phyloP scores from a whole-genome alignment of 176 grass and related monocot species.

The Aegilops umbellulata region DNA sequence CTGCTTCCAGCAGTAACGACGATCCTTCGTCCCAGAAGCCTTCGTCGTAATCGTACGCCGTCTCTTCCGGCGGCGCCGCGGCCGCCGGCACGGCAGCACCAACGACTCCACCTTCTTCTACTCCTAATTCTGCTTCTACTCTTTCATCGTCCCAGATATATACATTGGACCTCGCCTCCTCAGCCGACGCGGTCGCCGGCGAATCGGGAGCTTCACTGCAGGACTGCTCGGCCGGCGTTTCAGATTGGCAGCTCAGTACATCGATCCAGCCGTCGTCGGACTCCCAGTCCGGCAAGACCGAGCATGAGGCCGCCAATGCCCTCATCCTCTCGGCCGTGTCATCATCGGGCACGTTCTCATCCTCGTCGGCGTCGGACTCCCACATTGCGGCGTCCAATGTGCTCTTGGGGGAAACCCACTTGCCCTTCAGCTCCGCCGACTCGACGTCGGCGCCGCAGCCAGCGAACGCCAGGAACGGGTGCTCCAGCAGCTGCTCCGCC shows the following conservation, averaged over 20 bases:
- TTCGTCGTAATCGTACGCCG: neutral
- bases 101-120: neutral
- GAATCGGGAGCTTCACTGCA: neutral
- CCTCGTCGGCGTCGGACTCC: conserved; percentile 49
- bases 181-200: neutral
- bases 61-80: neutral
- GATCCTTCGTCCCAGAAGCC: neutral
- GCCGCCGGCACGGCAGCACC: neutral
- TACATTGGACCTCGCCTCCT: neutral
- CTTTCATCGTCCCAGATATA: neutral
- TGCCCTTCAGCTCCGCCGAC: conserved; percentile 48
- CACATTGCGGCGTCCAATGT: conserved; percentile 60
- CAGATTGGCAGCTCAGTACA: neutral
- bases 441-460: conserved; percentile 30
- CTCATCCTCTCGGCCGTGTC: conserved; percentile 35
- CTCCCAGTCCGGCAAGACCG: conserved; percentile 44
- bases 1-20: neutral
- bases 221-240: neutral
- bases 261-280: conserved; percentile 46
- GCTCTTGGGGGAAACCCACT: conserved; percentile 87
- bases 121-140: neutral
- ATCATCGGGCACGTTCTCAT: conserved; percentile 10
- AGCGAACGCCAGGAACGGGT: conserved; percentile 50
- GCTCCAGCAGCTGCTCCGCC: conserved; percentile 57
- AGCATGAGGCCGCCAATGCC: neutral